Percentiles rank a stretch among this genome's conserved stretches.
Evolutionary conservation across 1,284 basidiomycete genomes (phyloP).

Genomic region (Rhodotorula sp.): DNA sequence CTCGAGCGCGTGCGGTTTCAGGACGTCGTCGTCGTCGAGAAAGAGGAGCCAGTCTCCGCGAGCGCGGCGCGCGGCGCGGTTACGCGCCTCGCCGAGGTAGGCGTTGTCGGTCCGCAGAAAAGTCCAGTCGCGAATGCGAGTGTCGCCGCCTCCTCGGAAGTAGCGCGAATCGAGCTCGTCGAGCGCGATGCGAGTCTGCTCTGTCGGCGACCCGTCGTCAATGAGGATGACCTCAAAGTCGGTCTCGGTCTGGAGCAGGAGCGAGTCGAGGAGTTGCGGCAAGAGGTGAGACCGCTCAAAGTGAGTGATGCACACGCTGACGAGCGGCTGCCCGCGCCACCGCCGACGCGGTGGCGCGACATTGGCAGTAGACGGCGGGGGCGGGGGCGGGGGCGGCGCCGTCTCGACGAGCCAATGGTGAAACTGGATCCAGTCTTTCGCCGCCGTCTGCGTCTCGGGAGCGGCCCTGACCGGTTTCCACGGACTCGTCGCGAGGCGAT

Average conservation of each 20-base stretch:
- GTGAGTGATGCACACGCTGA: conserved; percentile 38
- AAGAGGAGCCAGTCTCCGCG: conserved; percentile 30
- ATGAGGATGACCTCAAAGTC: conserved; percentile 36
- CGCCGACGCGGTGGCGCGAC: not conserved
- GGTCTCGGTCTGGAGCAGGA: conserved; percentile 26
- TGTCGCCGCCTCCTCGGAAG: conserved; percentile 9
- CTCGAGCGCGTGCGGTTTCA: conserved; percentile 36
- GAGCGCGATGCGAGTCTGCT: conserved; percentile 7
- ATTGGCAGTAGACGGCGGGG: not conserved
- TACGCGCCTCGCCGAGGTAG: conserved; percentile 40
- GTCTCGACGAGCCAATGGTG: conserved; percentile 22
- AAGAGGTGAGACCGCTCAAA: conserved; percentile 36
- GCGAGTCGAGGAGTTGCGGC: conserved; percentile 31
- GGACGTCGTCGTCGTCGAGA: conserved; percentile 41
- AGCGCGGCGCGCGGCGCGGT: conserved; percentile 19
- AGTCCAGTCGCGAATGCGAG: conserved; percentile 12
- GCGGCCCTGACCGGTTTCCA: conserved; percentile 13
- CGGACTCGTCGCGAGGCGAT: not conserved
- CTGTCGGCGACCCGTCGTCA: conserved; percentile 35
- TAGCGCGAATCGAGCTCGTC: conserved; percentile 15
- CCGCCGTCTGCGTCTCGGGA: conserved; percentile 17
- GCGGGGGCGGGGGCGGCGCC: not conserved
- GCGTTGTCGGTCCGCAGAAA: conserved; percentile 27
- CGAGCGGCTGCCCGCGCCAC: conserved; percentile 2
- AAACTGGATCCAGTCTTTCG: conserved; percentile 23